Conservation (phyloP, 345 rosid species). For the Mangifera indica region DNA sequence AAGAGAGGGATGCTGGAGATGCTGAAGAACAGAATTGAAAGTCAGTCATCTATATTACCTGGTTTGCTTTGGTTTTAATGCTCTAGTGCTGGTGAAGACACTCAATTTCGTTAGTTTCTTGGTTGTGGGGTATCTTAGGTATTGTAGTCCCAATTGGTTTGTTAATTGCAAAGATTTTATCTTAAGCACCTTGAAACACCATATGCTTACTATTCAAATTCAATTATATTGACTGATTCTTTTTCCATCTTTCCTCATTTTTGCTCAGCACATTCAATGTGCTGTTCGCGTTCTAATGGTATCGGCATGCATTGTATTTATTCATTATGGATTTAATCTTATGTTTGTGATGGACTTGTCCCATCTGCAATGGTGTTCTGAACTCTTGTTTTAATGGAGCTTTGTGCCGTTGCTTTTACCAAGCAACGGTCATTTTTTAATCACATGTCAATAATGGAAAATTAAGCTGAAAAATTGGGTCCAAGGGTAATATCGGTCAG, state of each 20-base stretch:
- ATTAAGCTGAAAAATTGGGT: too few relatives aligned
- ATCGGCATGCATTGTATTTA: background rate
- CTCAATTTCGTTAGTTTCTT: constrained; percentile 16
- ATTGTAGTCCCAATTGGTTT: constrained; percentile 1
- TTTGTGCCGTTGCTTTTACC: background rate
- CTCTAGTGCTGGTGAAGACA: constrained; percentile 1
- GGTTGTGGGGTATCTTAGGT: constrained; percentile 19
- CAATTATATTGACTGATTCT: constrained; percentile 25
- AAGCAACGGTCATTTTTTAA: background rate
- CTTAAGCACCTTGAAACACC: constrained; percentile 6
- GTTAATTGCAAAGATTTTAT: constrained; percentile 14
- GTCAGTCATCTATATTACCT: background rate
- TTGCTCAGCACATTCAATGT: background rate
- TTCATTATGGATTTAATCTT: background rate
- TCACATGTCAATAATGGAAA: too few relatives aligned
- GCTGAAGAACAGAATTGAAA: constrained; percentile 52
- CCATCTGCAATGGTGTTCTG: background rate
- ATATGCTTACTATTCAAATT: constrained; percentile 14
- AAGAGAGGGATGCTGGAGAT: constrained; percentile 50
- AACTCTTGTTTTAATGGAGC: background rate
- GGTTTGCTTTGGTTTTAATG: constrained; percentile 20
- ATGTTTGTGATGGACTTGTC: background rate
- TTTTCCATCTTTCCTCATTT: background rate
- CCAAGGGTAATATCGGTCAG: too few relatives aligned
- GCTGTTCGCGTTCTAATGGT: background rate